These are phyloP conservation scores for Cylindrotheca fusiformis DNA, from an alignment of 108 stramenopile species.

Conservation along the genomic window DNA sequence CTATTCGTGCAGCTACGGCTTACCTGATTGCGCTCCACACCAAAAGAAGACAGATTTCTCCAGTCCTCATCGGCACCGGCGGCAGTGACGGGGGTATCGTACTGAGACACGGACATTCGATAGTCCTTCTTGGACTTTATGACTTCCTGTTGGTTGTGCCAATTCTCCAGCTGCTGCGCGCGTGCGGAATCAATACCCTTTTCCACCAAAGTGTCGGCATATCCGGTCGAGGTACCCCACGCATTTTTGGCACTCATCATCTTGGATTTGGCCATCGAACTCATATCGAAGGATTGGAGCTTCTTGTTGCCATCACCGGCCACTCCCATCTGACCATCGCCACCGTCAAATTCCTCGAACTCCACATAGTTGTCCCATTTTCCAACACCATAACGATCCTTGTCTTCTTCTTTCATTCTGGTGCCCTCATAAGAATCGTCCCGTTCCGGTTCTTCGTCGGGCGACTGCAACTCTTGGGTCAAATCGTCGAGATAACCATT, in stretches of 20 bases:
- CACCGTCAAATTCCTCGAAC: slow-evolving; percentile 85
- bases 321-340: slow-evolving; percentile 90
- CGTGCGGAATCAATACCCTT: slow-evolving; percentile 63
- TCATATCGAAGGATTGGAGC: slow-evolving; percentile 52
- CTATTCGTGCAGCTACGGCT: no score
- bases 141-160: slow-evolving; percentile 88
- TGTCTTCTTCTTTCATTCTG: slow-evolving; percentile 48
- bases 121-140: slow-evolving; percentile 41
- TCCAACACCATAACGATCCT: slow-evolving; percentile 56
- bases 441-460: slow-evolving; percentile 29
- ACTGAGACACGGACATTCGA: slow-evolving; percentile 61
- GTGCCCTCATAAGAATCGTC: slow-evolving; percentile 47
- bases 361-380: slow-evolving; percentile 66
- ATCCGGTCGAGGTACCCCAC: slow-evolving; percentile 76
- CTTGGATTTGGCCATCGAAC: slow-evolving; percentile 54
- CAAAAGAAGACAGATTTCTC: slow-evolving; percentile 77
- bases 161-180: slow-evolving; percentile 86
- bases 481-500: slow-evolving; percentile 74
- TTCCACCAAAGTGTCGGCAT: slow-evolving; percentile 62
- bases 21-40: slow-evolving; percentile 74
- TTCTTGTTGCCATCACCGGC: slow-evolving; percentile 78
- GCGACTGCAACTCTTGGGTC: slow-evolving; percentile 1
- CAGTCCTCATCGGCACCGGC: slow-evolving; percentile 72
- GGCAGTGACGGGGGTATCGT: slow-evolving; percentile 36
- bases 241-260: slow-evolving; percentile 77